phyloP scores from a whole-genome alignment of 352 stramenopile genomes.

The Phytophthora sansomeana region DNA sequence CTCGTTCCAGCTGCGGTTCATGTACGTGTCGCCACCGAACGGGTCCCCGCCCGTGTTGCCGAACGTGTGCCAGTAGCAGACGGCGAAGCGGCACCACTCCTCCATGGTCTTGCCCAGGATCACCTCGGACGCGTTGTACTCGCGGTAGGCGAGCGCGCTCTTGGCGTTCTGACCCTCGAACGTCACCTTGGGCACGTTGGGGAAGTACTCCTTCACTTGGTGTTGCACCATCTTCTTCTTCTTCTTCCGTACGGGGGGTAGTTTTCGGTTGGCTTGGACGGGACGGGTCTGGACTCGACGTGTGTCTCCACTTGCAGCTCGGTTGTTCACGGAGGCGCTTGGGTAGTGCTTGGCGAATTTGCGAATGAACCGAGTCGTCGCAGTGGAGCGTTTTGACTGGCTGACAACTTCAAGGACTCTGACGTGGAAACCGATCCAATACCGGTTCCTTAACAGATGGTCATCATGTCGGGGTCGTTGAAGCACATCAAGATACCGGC shows the following conservation, averaged over 20 bases:
- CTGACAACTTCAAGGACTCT: constrained; percentile 26
- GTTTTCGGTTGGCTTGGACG: background rate
- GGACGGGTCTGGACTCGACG: constrained; percentile 4
- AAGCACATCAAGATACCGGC: constrained; percentile 14
- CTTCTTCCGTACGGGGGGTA: too few relatives aligned
- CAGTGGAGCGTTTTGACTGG: constrained; percentile 5
- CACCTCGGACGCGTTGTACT: constrained; percentile 83
- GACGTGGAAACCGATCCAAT: too few relatives aligned
- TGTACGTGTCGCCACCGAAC: constrained; percentile 49
- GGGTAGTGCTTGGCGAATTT: constrained; percentile 17
- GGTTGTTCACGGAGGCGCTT: constrained; percentile 15
- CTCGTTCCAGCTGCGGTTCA: constrained; percentile 54
- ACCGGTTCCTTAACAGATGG: too few relatives aligned
- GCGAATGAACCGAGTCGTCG: constrained; percentile 21
- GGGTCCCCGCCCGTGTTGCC: constrained; percentile 41
- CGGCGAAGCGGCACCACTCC: constrained; percentile 66
- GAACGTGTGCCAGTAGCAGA: constrained; percentile 75
- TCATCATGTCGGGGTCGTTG: constrained; percentile 29
- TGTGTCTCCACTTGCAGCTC: too few relatives aligned
- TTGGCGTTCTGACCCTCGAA: constrained; percentile 61
- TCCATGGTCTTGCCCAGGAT: constrained; percentile 84
- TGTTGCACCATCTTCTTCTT: constrained; percentile 40
- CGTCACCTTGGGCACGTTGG: constrained; percentile 59
- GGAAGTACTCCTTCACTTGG: constrained; percentile 63
- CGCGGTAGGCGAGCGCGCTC: constrained; percentile 69